Evolutionary conservation across 225 moss, liverwort and hornwort species (phyloP), one percentile per base, ranked within the genome.

Genomic region (Ulota crispa): DNA sequence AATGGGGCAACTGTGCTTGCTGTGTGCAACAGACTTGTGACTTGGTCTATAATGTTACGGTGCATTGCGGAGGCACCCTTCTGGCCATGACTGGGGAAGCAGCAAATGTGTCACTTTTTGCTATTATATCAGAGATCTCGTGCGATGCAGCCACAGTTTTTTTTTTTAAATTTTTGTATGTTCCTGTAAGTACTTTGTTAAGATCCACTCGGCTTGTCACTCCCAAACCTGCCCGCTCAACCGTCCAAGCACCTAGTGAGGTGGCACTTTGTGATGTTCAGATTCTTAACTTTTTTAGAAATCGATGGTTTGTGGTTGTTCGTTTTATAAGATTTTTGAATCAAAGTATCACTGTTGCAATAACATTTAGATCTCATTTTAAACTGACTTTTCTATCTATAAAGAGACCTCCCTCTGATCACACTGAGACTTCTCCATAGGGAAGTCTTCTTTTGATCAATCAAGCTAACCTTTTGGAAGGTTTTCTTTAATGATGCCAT

Each of bases 181-280:
- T n/a, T 57, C 64, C 31, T 77, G 81, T 85, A 71, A 81, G 71
- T 78, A 47, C 67, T 84, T 70, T 62, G 70, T 75, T 75, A 63
- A 42, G 32, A 75, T 53, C 24, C 69, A 31, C 53, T 42, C 61
- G 41, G 41, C 61, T 69, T 80, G 54, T 80, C 26, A 15, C 63
- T 20, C 15, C 11, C 31, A 84, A 61, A 16, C 68, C n/a, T 74
- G 37, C 61, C 66, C 57, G 36, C 57, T 34, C 36, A 7, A 53
- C 59, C 36, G 65, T 72, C 66, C 7, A 19, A 43, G 64, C 30
- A 2, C 52, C 52, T 39, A 68, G 50, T 53, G 61, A 26, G 54
- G 31, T 75, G 72, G 43, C 56, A 9, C 56, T 80, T 42, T 78
- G 8, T 26, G 31, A 64, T 9, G 34, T 64, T 64, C 45, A 72